phyloP scores from a whole-genome alignment of 2,329 filamentous ascomycete genomes.

The Ophiostoma piceae region DNA sequence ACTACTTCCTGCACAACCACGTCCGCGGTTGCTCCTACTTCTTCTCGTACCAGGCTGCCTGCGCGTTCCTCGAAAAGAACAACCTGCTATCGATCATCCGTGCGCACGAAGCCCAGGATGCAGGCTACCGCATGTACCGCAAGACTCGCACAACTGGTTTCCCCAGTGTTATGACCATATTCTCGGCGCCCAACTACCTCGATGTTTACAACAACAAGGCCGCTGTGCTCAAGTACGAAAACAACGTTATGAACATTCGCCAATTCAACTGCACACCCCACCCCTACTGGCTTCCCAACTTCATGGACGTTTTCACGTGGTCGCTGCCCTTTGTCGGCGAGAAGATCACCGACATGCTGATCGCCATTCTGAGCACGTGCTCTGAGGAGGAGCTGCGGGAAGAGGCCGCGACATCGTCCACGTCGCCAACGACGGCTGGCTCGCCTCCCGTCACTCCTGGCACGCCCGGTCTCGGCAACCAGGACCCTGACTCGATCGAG shows the following conservation, averaged over 20 bases:
- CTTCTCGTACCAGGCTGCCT: constrained; percentile 96
- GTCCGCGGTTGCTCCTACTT: constrained; percentile 98
- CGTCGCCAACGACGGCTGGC: constrained; percentile 57
- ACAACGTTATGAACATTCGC: constrained; percentile 99
- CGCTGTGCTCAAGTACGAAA: constrained; percentile 97
- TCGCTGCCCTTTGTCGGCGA: constrained; percentile 97
- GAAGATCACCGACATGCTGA: constrained; percentile 99
- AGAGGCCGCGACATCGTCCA: constrained; percentile 65
- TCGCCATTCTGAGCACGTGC: constrained; percentile 95
- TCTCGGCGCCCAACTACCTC: constrained; percentile 96
- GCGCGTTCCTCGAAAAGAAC: constrained; percentile 97
- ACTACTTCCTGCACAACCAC: constrained; percentile 97
- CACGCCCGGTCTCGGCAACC: constrained; percentile 15
- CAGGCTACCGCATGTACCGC: constrained; percentile 97
- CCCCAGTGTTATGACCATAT: constrained; percentile 99
- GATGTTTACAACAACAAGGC: constrained; percentile 99
- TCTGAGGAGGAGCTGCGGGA: constrained; percentile 98
- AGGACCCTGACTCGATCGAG: constrained; percentile 79
- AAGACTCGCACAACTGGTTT: constrained; percentile 98
- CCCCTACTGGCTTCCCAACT: constrained; percentile 98
- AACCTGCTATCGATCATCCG: constrained; percentile 95
- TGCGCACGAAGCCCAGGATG: constrained; percentile 96
- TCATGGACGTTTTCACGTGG: constrained; percentile 99
- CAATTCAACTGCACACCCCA: constrained; percentile 99
- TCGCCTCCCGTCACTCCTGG: constrained; percentile 62